Conservation (phyloP, 306 rosid species). For the Sophora flavescens region DNA sequence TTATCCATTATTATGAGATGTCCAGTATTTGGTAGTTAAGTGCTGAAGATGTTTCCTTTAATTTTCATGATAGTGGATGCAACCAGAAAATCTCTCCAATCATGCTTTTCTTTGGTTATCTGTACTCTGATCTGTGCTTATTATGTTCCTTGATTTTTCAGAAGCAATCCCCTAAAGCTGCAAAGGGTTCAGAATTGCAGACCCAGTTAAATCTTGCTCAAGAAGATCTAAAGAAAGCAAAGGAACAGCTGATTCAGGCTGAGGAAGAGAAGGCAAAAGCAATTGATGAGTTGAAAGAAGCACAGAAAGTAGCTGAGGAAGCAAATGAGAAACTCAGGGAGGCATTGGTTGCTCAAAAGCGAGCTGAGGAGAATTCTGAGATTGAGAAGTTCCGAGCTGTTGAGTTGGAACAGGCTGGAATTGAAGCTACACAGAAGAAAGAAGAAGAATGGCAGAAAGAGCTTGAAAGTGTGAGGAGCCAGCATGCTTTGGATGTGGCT, state of each 20-base stretch:
- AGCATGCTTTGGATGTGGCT: slow-evolving; percentile 85
- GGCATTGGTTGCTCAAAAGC: slow-evolving; percentile 86
- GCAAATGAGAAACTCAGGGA: slow-evolving; percentile 86
- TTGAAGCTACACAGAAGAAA: slow-evolving; percentile 82
- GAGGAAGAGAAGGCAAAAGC: slow-evolving; percentile 85
- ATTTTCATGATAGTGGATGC: slow-evolving; percentile 3
- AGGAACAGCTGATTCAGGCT: slow-evolving; percentile 71
- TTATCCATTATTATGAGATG: slow-evolving; percentile 1
- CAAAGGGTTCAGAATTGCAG: slow-evolving; percentile 80
- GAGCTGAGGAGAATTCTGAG: slow-evolving; percentile 89
- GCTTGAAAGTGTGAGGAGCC: slow-evolving; percentile 81
- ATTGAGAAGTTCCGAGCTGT: slow-evolving; percentile 95
- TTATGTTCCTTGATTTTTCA: slow-evolving; percentile 50
- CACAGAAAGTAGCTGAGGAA: slow-evolving; percentile 75
- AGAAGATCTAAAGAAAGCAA: slow-evolving; percentile 90
- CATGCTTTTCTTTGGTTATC: slow-evolving; percentile 12
- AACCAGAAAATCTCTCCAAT: neutral
- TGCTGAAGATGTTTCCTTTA: slow-evolving; percentile 14
- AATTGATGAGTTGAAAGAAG: slow-evolving; percentile 81
- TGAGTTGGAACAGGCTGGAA: slow-evolving; percentile 95
- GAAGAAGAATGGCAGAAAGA: slow-evolving; percentile 92
- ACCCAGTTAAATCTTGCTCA: slow-evolving; percentile 70
- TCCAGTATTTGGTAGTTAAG: slow-evolving; percentile 26
- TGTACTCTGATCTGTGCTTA: slow-evolving; percentile 40
- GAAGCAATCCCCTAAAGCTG: slow-evolving; percentile 69